phyloP scores from a whole-genome alignment of 352 stramenopile genomes.

The Globisporangium okanoganense region DNA sequence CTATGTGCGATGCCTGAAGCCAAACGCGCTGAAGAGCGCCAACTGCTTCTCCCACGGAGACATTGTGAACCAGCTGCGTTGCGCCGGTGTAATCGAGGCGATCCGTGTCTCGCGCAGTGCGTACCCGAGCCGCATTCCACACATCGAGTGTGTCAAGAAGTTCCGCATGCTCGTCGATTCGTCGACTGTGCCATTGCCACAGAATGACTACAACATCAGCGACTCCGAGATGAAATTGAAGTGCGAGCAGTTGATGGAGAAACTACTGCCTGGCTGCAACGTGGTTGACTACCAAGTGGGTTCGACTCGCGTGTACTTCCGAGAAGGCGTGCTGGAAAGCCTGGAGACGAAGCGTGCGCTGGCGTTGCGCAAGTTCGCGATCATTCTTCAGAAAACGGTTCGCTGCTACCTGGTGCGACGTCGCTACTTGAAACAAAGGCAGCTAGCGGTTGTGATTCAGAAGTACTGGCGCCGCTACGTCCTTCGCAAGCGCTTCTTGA shows the following conservation, averaged over 20 bases:
- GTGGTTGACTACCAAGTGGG: constrained; percentile 86
- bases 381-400: constrained; percentile 71
- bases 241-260: constrained; percentile 68
- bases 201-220: constrained; percentile 24
- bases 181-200: constrained; percentile 19
- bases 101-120: constrained; percentile 85
- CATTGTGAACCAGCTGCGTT: constrained; percentile 82
- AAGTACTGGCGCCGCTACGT: constrained; percentile 76
- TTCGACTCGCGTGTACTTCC: constrained; percentile 82
- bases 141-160: constrained; percentile 78
- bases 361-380: constrained; percentile 71
- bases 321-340: constrained; percentile 75
- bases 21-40: constrained; percentile 72
- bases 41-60: constrained; percentile 65
- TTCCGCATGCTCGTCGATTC: constrained; percentile 53
- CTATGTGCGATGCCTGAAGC: constrained; percentile 86
- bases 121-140: constrained; percentile 76
- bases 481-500: constrained; percentile 48
- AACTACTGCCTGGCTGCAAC: constrained; percentile 63
- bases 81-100: constrained; percentile 82
- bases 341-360: constrained; percentile 71
- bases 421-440: constrained; percentile 44
- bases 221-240: constrained; percentile 52
- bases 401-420: constrained; percentile 58
- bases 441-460: constrained; percentile 53